Conservation (phyloP, 1,284 basidiomycete species). For the Fomitopsis pinicola region DNA sequence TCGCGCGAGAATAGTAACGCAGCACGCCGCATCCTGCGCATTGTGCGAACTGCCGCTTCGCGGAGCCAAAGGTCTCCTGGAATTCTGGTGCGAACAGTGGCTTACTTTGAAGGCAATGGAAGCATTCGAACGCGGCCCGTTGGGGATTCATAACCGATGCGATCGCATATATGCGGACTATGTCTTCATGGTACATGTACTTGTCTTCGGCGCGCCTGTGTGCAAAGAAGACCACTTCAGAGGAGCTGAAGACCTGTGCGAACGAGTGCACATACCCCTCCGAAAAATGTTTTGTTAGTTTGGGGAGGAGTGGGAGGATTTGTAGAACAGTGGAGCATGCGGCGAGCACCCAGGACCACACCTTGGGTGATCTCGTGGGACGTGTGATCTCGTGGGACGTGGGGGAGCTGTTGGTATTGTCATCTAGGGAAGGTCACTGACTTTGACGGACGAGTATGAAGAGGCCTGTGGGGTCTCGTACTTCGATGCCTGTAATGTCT, state of each 20-base stretch:
- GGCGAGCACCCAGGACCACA: neutral
- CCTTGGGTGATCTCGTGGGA: too few relatives aligned
- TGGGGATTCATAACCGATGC: neutral
- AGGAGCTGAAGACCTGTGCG: neutral
- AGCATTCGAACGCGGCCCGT: neutral
- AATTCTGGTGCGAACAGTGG: neutral
- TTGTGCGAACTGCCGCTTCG: neutral
- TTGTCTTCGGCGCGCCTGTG: neutral
- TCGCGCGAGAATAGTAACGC: neutral
- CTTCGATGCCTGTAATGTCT: too few relatives aligned
- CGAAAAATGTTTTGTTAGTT: neutral
- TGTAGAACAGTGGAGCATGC: neutral
- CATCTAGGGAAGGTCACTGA: too few relatives aligned
- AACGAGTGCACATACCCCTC: neutral
- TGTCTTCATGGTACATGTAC: neutral
- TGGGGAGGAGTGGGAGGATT: neutral
- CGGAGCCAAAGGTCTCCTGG: neutral
- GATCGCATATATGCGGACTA: neutral
- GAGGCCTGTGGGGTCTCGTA: too few relatives aligned
- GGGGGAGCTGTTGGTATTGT: too few relatives aligned
- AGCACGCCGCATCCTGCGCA: neutral
- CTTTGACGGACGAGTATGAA: too few relatives aligned
- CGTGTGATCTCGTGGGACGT: too few relatives aligned
- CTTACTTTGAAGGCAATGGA: neutral
- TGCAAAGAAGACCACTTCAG: neutral